These are phyloP conservation scores for Nematodospora valgi DNA, from an alignment of 805 yeast species.

Conservation along the genomic window DNA sequence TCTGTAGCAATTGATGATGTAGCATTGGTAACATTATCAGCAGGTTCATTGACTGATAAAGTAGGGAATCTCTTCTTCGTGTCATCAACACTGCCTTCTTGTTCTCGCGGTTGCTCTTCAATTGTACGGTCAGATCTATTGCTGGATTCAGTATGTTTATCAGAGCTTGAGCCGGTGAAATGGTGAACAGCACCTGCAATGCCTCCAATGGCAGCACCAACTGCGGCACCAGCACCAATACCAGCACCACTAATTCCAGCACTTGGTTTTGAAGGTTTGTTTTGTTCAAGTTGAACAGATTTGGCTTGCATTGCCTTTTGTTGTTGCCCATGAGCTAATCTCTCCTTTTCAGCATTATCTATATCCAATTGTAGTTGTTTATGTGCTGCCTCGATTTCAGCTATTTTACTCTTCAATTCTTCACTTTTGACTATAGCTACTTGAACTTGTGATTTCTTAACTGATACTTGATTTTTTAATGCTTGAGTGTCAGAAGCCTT, in stretches of 20 bases:
- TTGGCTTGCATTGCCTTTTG: slow-evolving; percentile 12
- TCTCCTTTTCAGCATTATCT: slow-evolving; percentile 15
- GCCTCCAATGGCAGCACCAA: slow-evolving; percentile 9
- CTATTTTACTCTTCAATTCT: slow-evolving; percentile 29
- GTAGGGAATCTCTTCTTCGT: slow-evolving; percentile 28
- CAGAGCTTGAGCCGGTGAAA: not conserved
- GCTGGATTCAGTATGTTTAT: not conserved
- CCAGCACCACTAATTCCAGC: slow-evolving; percentile 16
- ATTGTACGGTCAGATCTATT: not conserved
- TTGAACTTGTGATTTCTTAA: slow-evolving; percentile 66
- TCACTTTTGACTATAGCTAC: slow-evolving; percentile 51
- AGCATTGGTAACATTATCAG: slow-evolving; percentile 18
- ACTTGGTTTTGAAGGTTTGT: slow-evolving; percentile 14
- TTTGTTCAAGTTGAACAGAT: slow-evolving; percentile 4
- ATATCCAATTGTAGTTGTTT: slow-evolving; percentile 22
- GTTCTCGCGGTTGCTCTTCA: not conserved
- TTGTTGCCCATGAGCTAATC: slow-evolving; percentile 13
- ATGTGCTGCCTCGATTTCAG: slow-evolving; percentile 23
- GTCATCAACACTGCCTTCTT: slow-evolving; percentile 12
- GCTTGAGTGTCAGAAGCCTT: slow-evolving; percentile 55
- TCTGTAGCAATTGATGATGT: slow-evolving; percentile 36
- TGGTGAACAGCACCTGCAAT: slow-evolving; percentile 7
- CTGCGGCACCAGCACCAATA: slow-evolving; percentile 19
- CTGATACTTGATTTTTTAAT: slow-evolving; percentile 59
- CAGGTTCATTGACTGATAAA: slow-evolving; percentile 24